Evolutionary conservation across 164 flowering plant genomes (phyloP).

Genomic region (Magnolia changhungtana): DNA sequence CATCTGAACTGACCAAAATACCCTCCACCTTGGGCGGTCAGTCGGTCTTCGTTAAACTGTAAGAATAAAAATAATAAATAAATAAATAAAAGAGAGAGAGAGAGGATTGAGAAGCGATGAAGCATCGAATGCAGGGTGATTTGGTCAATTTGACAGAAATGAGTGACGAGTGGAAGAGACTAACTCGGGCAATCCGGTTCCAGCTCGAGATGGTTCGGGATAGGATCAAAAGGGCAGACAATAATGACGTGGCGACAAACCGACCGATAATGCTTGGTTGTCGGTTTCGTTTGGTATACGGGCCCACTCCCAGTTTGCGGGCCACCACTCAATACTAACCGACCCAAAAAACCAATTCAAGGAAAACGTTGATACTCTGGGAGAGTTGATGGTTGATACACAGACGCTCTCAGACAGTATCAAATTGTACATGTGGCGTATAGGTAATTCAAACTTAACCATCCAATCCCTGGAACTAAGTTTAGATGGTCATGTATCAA

Average conservation of each 20-base stretch:
- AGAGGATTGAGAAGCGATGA: no score
- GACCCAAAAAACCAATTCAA: neutral
- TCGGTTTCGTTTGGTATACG: slow-evolving; percentile 2
- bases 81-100: no score
- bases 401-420: neutral
- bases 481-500: neutral
- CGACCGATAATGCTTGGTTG: slow-evolving; percentile 5
- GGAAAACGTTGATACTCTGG: neutral
- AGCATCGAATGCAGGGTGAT: no score
- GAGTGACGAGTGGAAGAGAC: neutral
- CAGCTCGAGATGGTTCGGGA: neutral
- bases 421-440: no score
- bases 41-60: no score
- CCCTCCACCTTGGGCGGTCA: no score
- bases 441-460: neutral
- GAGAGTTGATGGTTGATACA: neutral
- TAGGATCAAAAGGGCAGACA: neutral
- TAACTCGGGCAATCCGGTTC: neutral
- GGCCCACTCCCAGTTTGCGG: neutral
- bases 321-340: neutral
- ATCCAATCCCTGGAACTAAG: neutral
- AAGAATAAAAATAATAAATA: no score
- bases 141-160: no score
- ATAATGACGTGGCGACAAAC: slow-evolving; percentile 11
- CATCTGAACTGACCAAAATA: no score